phyloP scores from a whole-genome alignment of 129 eudicot genomes.

The Artemisia argyi region DNA sequence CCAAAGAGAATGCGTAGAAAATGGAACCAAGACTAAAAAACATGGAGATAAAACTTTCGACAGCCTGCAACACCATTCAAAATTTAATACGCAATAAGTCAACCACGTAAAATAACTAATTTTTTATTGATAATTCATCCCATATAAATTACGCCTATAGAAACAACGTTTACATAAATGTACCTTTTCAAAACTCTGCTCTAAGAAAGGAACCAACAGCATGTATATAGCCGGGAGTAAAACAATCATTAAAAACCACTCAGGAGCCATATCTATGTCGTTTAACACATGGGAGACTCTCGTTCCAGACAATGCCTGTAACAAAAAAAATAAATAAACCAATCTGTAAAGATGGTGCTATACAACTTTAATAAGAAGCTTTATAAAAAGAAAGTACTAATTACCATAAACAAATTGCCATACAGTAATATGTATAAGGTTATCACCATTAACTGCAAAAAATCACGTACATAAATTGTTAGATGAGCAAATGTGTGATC shows the following conservation, averaged over 20 bases:
- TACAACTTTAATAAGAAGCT: slow-evolving; percentile 7
- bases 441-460: slow-evolving; percentile 81
- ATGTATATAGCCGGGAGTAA: slow-evolving; percentile 69
- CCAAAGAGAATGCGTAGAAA: slow-evolving; percentile 93
- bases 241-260: too few species aligned
- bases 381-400: slow-evolving; percentile 17
- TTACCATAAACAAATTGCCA: slow-evolving; percentile 83
- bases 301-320: slow-evolving; percentile 96
- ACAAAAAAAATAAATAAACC: slow-evolving; percentile 24
- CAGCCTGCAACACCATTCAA: slow-evolving; percentile 64
- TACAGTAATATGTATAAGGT: too few species aligned
- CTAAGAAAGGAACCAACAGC: slow-evolving; percentile 84
- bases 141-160: too few species aligned
- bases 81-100: neutral
- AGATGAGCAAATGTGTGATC: neutral
- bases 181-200: slow-evolving; percentile 90
- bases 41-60: slow-evolving; percentile 93
- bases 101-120: neutral
- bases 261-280: too few species aligned
- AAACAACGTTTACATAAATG: neutral
- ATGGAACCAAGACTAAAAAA: slow-evolving; percentile 88
- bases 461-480: slow-evolving; percentile 3
- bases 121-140: neutral
- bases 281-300: too few species aligned
- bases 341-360: neutral